These are phyloP conservation scores for Microsporum ferrugineum DNA, from an alignment of 2,329 filamentous ascomycete species.

Conservation along the genomic window DNA sequence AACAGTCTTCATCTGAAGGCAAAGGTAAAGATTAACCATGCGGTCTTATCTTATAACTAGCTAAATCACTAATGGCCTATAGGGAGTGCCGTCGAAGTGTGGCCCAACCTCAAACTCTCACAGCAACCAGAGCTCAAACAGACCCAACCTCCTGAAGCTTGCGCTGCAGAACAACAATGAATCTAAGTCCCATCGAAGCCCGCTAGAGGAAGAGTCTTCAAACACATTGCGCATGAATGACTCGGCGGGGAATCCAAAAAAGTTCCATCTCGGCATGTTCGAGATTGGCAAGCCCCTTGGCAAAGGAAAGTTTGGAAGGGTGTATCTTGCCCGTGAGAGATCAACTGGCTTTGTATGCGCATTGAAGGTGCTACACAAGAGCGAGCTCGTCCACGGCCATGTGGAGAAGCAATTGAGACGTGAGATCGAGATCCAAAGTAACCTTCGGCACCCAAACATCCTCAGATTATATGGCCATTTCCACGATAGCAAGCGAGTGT, in stretches of 20 bases:
- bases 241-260: slow-evolving; percentile 25
- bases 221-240: slow-evolving; percentile 21
- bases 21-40: slow-evolving; percentile 50
- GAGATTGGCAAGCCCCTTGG: slow-evolving; percentile 79
- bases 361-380: slow-evolving; percentile 77
- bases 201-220: slow-evolving; percentile 13
- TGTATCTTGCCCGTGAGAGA: slow-evolving; percentile 73
- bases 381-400: slow-evolving; percentile 64
- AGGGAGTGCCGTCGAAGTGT: background rate
- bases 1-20: slow-evolving; percentile 55
- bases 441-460: slow-evolving; percentile 76
- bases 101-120: slow-evolving; percentile 12
- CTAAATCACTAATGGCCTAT: background rate
- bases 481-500: slow-evolving; percentile 78
- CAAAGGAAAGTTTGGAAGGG: slow-evolving; percentile 78
- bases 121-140: slow-evolving; percentile 33
- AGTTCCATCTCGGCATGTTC: slow-evolving; percentile 87
- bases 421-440: slow-evolving; percentile 83
- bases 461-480: slow-evolving; percentile 76
- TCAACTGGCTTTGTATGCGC: slow-evolving; percentile 73
- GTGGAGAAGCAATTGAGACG: slow-evolving; percentile 80
- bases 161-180: slow-evolving; percentile 63
- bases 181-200: slow-evolving; percentile 26
- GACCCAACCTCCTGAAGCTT: slow-evolving; percentile 76
- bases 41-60: background rate